Evolutionary conservation across 352 stramenopile species (phyloP).

Genomic region (Globisporangium takayamanum): DNA sequence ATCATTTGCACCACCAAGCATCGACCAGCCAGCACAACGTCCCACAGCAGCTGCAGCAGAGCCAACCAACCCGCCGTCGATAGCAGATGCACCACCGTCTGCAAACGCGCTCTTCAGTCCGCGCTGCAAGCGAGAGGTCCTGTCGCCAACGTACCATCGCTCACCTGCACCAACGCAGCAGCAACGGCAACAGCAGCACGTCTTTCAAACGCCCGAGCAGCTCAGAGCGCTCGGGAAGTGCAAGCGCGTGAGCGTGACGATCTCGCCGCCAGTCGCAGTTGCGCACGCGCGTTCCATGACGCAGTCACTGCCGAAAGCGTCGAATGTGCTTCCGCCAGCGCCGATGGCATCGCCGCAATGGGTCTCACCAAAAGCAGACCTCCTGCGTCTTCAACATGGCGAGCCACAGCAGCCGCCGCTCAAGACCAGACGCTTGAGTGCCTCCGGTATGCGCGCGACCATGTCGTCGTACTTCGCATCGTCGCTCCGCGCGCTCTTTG

Average conservation of each 20-base stretch:
- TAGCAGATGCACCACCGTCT: not conserved
- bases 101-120: not conserved
- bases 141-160: conserved; percentile 3
- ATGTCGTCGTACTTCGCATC: conserved; percentile 1
- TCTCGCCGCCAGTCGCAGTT: conserved; percentile 3
- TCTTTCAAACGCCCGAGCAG: conserved; percentile 5
- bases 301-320: not conserved
- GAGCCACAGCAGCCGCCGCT: conserved; percentile 9
- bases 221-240: not conserved
- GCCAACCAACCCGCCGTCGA: not conserved
- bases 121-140: conserved; percentile 5
- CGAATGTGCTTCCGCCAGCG: not conserved
- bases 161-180: not conserved
- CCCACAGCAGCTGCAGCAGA: not conserved
- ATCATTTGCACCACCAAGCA: not conserved
- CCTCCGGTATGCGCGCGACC: conserved; percentile 1
- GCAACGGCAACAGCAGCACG: not conserved
- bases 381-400: not conserved
- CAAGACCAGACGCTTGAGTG: conserved; percentile 9
- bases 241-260: conserved; percentile 13
- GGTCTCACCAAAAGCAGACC: conserved; percentile 9
- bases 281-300: not conserved
- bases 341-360: conserved; percentile 6
- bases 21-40: not conserved
- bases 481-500: conserved; percentile 5